Base-by-base conservation (phyloP, 2,329 filamentous ascomycete genomes). In the Cladorrhinum sp. region DNA sequence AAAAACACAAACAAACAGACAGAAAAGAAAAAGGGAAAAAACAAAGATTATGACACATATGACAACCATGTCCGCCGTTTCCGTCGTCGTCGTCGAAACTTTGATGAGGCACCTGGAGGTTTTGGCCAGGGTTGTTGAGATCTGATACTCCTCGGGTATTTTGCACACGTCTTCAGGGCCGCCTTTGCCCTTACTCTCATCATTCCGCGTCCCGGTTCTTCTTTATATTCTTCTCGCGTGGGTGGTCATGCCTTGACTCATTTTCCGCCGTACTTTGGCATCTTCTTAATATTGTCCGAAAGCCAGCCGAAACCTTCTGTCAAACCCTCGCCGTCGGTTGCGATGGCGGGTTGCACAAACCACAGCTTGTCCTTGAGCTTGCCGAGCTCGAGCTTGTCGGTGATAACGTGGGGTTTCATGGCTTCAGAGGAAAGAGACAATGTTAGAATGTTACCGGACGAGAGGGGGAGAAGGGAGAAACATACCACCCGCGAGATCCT, bases 311-410 rank as follows among this genome's bases (percentile, higher is more conserved):
- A 79, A 67, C 91, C 91, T 76, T 94, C 90, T 67, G 92, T 83
- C 62, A 95, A 82, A 70, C 91, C 90, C 73, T 92, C 90, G 62
- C 90, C 90, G 18, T 88, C 89, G 28, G 89, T 93, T 58, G 91
- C 91, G 73, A 90, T 91, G 76, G 88, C 92, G 56, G 91, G 90
- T 70, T 91, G 88, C 64, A 94, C 90, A 74, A 89, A 92, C 90
- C 89, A 94, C 73, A 91, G 83, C 80, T 90, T 91, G 73, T 93
- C 89, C 77, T 90, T 92, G 68, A 94, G 81, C 73, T 90, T 88
- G 68, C 82, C 85, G 65, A 94, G 84, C 74, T 92, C 83, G 54
- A 95, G 85, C 55, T 86, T 84, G 66, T 92, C 87, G 67, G 89
- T 93, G 63, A 95, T 86, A 76, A 93, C 89, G 73, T 90, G 83